Percentiles rank a stretch among this genome's conserved stretches.
phyloP scores from a whole-genome alignment of 139 green algal species.

The Closterium sp. region DNA sequence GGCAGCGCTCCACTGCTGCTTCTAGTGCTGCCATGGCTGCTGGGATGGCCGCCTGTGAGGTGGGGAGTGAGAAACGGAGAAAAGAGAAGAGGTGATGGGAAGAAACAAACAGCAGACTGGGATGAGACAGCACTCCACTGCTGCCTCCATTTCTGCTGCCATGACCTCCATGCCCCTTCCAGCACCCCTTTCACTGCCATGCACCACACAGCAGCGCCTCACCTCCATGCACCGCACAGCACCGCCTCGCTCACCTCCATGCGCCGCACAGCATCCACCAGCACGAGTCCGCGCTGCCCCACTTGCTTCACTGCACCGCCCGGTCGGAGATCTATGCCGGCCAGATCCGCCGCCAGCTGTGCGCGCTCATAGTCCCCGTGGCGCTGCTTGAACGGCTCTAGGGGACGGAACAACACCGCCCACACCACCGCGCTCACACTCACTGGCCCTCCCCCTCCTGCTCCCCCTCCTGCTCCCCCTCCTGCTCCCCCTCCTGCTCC shows the following conservation, averaged over 20 bases:
- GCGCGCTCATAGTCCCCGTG: conserved; percentile 59
- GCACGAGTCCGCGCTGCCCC: conserved; percentile 26
- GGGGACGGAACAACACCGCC: conserved; percentile 25
- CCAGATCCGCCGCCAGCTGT: conserved; percentile 45
- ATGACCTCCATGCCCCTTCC: conserved; percentile 5
- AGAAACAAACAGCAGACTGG: too few relatives aligned
- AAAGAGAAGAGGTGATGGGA: too few relatives aligned
- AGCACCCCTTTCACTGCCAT: not conserved
- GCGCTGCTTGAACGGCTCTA: conserved; percentile 38
- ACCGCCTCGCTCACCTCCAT: conserved; percentile 38
- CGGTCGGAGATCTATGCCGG: conserved; percentile 17
- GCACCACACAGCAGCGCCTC: not conserved
- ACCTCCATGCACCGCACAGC: not conserved
- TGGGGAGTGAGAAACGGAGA: too few relatives aligned
- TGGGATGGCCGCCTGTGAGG: conserved; percentile 11
- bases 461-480: not conserved
- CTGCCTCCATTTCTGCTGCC: conserved; percentile 47
- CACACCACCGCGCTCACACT: conserved; percentile 11
- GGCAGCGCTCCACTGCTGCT: conserved; percentile 56
- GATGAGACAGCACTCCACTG: conserved; percentile 8
- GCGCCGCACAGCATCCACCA: conserved; percentile 26
- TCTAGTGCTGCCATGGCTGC: conserved; percentile 49
- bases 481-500: not conserved
- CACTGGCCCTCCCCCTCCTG: not conserved
- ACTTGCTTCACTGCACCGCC: not conserved